Base-by-base conservation (phyloP, 2,329 filamentous ascomycete species). In the Fusarium sambucinum region DNA sequence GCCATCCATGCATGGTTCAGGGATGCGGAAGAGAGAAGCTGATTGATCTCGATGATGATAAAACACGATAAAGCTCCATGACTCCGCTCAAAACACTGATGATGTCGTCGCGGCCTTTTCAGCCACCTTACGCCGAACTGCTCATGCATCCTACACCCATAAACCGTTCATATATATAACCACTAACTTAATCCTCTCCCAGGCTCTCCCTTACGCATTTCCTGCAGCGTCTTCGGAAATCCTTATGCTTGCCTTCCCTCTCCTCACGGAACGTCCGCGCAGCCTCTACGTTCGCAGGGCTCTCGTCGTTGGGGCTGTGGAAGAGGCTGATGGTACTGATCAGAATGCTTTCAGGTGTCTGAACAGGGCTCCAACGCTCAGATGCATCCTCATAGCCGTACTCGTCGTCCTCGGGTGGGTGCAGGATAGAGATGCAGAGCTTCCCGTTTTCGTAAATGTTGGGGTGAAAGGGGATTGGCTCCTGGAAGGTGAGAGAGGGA, bases 371-470 rank as follows among this genome's bases (percentile, higher is more conserved):
- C 96, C 96, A 99, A 63, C 96, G 89, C 85, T 99, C 96, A 30
- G 89, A 86, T 17, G 94, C 94, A 27, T 87, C 87, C 80, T 99
- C 96, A 82, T 99, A 99, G 54, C 95, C 95, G 80, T 92, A 96
- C 76, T 92, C 90, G 77, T 99, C 96, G 76, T 97, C 94, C 81
- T 93, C 94, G 6, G 96, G 95, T 14, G 95, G 92, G 79, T 99
- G 96, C 41, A 99, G 86, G 81, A 99, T 99, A 42, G 92, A 96
- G 79, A 99, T 98, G 85, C 96, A 99, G 59, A 99, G 92, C 70
- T 91, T 89, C 74, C 96, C 96, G 76, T 88, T 89, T 10, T 88
- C 83, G 82, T 97, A 98, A 77, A 99, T 92, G 78, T 98, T 98
- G 1, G 95, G 95, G 80, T 98, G 95, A 85, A 96, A 98, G 4